A percentile compares a stretch with the other conserved stretches of the same genome.
Conservation (phyloP, 2,329 filamentous ascomycete species). For the Dothistroma septosporum region DNA sequence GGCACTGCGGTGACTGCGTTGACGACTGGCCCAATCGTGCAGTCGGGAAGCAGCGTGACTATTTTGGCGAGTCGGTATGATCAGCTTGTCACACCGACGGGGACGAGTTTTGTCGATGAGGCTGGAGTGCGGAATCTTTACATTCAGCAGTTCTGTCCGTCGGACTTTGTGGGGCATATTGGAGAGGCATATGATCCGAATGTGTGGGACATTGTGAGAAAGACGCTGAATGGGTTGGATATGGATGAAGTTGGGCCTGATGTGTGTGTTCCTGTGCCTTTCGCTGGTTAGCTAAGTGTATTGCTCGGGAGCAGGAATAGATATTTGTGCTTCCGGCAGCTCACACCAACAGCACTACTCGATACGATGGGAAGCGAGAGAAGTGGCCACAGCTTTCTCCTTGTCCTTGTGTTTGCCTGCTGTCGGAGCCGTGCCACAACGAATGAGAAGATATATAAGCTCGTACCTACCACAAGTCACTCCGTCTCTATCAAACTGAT, state of each 20-base stretch:
- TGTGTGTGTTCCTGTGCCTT: constrained; percentile 5
- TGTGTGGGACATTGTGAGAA: constrained; percentile 24
- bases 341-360: too few relatives aligned
- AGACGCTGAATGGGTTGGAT: constrained; percentile 17
- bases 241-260: constrained; percentile 16
- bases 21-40: constrained; percentile 20
- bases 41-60: constrained; percentile 20
- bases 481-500: not conserved
- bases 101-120: constrained; percentile 24
- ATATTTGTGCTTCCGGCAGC: too few relatives aligned
- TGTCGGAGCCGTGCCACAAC: too few relatives aligned
- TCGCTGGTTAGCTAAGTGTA: not conserved
- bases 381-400: too few relatives aligned
- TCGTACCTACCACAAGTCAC: too few relatives aligned
- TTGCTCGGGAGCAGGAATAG: not conserved
- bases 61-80: constrained; percentile 22
- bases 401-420: too few relatives aligned
- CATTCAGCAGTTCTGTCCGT: constrained; percentile 24
- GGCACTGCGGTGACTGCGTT: not conserved
- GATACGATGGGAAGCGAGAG: too few relatives aligned
- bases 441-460: too few relatives aligned
- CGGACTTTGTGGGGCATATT: constrained; percentile 24
- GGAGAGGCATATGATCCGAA: constrained; percentile 26
- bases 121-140: constrained; percentile 23
- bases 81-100: constrained; percentile 24